A percentile compares a stretch with the other conserved stretches of the same genome.
These are phyloP conservation scores for Candida loeiensis DNA, from an alignment of 805 yeast genomes.

Conservation along the genomic window DNA sequence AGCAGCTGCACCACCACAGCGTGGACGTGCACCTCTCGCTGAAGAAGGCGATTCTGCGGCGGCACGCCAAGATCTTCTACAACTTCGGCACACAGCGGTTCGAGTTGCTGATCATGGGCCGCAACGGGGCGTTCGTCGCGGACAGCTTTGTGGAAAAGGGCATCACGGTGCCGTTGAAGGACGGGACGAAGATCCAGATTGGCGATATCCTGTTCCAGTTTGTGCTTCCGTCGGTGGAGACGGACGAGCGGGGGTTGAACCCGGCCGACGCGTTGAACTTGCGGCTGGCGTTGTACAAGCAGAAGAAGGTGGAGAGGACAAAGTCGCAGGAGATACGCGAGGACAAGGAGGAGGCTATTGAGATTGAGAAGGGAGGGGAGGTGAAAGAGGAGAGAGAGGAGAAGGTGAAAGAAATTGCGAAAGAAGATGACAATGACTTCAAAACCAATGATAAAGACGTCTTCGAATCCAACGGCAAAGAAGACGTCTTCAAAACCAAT, in stretches of 20 bases:
- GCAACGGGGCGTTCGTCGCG: constrained; percentile 96
- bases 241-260: constrained; percentile 40
- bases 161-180: constrained; percentile 79
- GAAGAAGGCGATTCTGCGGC: constrained; percentile 87
- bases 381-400: constrained; percentile 3
- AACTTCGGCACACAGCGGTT: constrained; percentile 95
- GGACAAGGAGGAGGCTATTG: constrained; percentile 2
- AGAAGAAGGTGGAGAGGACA: constrained; percentile 2
- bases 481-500: background rate
- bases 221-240: constrained; percentile 70
- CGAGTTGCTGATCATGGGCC: constrained; percentile 85
- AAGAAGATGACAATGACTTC: too few species aligned
- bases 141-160: constrained; percentile 87
- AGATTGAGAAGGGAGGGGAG: constrained; percentile 4
- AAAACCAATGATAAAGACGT: background rate
- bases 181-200: constrained; percentile 83
- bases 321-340: background rate
- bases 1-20: constrained; percentile 59
- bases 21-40: constrained; percentile 92
- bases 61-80: constrained; percentile 94
- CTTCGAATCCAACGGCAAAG: constrained; percentile 3
- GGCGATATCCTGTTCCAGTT: constrained; percentile 90
- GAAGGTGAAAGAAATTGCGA: background rate
- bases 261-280: constrained; percentile 62
- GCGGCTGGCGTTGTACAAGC: constrained; percentile 46